Base-by-base conservation (phyloP, 768 basidiomycete genomes). In the Hirschioporus abietinus region DNA sequence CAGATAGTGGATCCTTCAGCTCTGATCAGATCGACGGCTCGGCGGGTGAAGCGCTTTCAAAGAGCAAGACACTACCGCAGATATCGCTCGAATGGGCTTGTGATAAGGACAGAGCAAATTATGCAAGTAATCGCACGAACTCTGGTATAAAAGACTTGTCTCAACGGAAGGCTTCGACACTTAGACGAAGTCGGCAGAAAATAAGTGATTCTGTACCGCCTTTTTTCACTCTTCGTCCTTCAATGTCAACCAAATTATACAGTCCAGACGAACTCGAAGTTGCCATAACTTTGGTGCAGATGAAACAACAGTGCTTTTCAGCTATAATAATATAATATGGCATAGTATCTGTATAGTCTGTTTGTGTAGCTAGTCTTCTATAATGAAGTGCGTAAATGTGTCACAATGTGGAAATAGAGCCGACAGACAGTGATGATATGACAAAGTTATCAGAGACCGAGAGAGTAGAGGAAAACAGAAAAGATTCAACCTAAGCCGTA, bases 81-180 rank as follows among this genome's bases (percentile, higher is more conserved):
- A 52, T 52, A 34, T 88, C 89, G 15, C 77, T 92, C 66, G 90
- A 91, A 71, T 91, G 88, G 88, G 89, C 89, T 0, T 91, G 89
- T 75, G 88, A 88, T 60, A 78, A 77, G 27, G 78, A 76, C 62
- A 76, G 80, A 65, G 74, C 74, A 63, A 58, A 27, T 61, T 60
- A 63, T 60, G 36, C 42, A 15, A 59, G 58, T 23, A 59, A 18
- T 63, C 64, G 25, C 36, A 10, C 6, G 10, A 25, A 63, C 60
- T 42, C 17, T 20, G 6, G 61, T n/a, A 20, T 18, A 30, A 10
- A 68, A 68, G 17, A 60, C 57, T 30, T 70, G 68, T 23, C 70
- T 66, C 20, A 67, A 67, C 26, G 67, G 66, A 6, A 35, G 57
- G 35, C 74, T 71, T 63, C 65, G 69, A 35, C 66, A 66, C 35